Conservation (phyloP, 805 yeast species). For the Pichia phayaonensis region DNA sequence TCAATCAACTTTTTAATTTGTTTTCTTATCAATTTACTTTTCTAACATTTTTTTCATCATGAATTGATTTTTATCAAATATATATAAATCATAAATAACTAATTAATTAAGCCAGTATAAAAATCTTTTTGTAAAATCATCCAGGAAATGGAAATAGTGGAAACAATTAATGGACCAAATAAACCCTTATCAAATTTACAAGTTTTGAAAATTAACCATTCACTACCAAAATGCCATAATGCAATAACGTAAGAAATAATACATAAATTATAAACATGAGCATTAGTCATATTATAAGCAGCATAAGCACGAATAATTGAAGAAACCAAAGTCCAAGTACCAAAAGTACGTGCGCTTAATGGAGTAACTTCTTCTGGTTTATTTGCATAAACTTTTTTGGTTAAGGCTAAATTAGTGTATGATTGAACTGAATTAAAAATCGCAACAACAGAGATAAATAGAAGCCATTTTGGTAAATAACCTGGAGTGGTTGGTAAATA, state of each 20-base stretch:
- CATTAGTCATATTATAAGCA: slow-evolving; percentile 64
- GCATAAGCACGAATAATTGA: slow-evolving; percentile 81
- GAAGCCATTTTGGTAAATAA: slow-evolving; percentile 66
- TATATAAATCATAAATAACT: background rate
- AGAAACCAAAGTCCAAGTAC: slow-evolving; percentile 93
- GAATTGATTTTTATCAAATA: background rate
- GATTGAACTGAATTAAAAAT: slow-evolving; percentile 85
- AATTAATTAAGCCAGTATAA: slow-evolving; percentile 31
- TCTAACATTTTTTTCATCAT: background rate
- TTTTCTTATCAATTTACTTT: background rate
- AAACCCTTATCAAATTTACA: slow-evolving; percentile 84
- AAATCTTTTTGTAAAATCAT: slow-evolving; percentile 65
- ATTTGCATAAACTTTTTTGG: slow-evolving; percentile 70
- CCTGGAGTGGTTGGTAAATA: slow-evolving; percentile 44
- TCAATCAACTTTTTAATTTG: too few species aligned
- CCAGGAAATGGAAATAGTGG: slow-evolving; percentile 71
- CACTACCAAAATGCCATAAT: slow-evolving; percentile 71
- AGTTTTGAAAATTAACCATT: slow-evolving; percentile 73
- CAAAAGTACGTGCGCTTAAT: slow-evolving; percentile 92
- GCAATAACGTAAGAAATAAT: slow-evolving; percentile 80
- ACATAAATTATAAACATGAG: slow-evolving; percentile 69
- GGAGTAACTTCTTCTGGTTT: slow-evolving; percentile 49
- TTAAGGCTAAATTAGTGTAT: slow-evolving; percentile 61
- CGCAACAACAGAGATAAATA: slow-evolving; percentile 82
- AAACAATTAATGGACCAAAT: slow-evolving; percentile 80